phyloP scores from a whole-genome alignment of 1,284 basidiomycete species.

The Naganishia cerealis region DNA sequence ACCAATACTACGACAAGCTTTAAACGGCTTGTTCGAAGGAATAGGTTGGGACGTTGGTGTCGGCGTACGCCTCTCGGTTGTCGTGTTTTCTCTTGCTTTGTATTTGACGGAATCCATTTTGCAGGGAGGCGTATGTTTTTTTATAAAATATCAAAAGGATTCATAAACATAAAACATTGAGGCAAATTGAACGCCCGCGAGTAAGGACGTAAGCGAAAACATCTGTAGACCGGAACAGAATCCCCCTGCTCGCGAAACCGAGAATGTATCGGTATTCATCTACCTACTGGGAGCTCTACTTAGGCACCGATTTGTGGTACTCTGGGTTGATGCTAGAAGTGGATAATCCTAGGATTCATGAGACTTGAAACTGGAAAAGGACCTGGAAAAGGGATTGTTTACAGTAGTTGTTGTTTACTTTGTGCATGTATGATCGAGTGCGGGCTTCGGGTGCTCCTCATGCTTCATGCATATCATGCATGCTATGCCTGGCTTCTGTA shows the following conservation, averaged over 20 bases:
- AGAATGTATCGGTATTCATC: too few species aligned
- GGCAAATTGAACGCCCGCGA: not conserved
- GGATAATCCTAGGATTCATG: too few species aligned
- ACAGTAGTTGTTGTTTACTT: conserved; percentile 12
- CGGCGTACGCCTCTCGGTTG: conserved; percentile 25
- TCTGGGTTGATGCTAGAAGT: too few species aligned
- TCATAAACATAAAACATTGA: conserved; percentile 5
- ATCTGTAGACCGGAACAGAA: not conserved
- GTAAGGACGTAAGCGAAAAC: not conserved
- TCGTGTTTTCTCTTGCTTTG: conserved; percentile 31
- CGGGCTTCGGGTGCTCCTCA: too few species aligned
- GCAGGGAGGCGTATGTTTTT: conserved; percentile 23
- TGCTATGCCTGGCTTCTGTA: conserved; percentile 1
- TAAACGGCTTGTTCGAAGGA: conserved; percentile 41
- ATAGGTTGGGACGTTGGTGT: conserved; percentile 25
- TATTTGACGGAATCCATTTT: conserved; percentile 26
- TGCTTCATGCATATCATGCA: too few species aligned
- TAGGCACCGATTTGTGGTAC: too few species aligned
- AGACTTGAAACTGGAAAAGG: too few species aligned
- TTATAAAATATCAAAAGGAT: conserved; percentile 31
- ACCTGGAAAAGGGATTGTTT: too few species aligned
- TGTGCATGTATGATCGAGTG: not conserved
- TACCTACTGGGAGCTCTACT: too few species aligned
- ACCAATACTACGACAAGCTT: conserved; percentile 87
- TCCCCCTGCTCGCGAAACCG: too few species aligned